Evolutionary conservation across 2,329 filamentous ascomycete genomes (phyloP).

Genomic region (Fragosphaeria purpurea): DNA sequence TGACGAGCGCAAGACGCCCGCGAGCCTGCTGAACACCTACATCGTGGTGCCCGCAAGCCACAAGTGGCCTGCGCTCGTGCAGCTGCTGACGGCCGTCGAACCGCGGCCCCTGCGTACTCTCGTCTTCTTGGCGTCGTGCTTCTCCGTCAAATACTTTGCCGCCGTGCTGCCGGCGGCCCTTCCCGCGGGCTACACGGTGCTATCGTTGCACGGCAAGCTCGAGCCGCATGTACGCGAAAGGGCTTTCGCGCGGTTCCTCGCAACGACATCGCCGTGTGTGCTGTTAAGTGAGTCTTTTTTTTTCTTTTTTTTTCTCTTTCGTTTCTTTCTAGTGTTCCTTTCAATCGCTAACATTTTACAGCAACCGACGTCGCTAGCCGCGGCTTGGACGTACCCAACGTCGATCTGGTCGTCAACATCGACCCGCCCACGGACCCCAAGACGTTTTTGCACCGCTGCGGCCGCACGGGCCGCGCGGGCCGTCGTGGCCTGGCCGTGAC

Average conservation of each 20-base stretch:
- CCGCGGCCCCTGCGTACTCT: constrained; percentile 75
- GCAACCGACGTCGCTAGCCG: constrained; percentile 80
- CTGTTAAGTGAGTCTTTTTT: constrained; percentile 48
- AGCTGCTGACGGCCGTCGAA: constrained; percentile 59
- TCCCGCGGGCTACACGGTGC: constrained; percentile 55
- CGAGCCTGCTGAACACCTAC: constrained; percentile 88
- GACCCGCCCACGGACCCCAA: constrained; percentile 81
- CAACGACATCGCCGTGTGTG: constrained; percentile 63
- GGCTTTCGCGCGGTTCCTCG: constrained; percentile 75
- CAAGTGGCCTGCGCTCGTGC: constrained; percentile 66
- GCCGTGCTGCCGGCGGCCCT: constrained; percentile 66
- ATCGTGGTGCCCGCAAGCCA: constrained; percentile 63
- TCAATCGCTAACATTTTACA: constrained; percentile 1
- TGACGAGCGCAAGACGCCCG: constrained; percentile 74
- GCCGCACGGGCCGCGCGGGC: constrained; percentile 81
- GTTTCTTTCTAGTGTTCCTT: neutral
- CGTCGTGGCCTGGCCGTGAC: constrained; percentile 76
- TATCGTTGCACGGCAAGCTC: constrained; percentile 87
- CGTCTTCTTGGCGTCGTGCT: constrained; percentile 87
- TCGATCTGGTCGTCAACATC: constrained; percentile 84
- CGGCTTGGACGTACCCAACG: constrained; percentile 82
- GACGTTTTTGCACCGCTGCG: constrained; percentile 88
- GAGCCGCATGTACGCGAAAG: constrained; percentile 77
- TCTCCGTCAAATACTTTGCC: constrained; percentile 89
- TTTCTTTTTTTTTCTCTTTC: neutral